A percentile compares a stretch with the other conserved stretches of the same genome.
Conservation (phyloP, 2,329 filamentous ascomycete genomes). For the Drechslerella dactyloides region DNA sequence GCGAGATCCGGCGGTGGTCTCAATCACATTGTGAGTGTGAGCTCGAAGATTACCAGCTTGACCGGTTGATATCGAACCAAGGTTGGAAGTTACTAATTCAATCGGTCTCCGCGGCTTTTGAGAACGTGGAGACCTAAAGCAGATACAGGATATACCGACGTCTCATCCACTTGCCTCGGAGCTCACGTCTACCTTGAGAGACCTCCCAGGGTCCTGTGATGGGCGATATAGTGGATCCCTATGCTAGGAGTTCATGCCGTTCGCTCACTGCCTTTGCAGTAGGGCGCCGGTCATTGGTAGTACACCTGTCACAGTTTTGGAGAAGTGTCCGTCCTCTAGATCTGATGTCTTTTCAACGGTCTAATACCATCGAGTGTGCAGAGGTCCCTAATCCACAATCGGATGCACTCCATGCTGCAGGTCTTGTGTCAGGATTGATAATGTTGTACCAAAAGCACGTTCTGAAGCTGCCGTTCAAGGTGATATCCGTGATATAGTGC, state of each 20-base stretch:
- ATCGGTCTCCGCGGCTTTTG: background rate
- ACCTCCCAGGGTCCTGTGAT: background rate
- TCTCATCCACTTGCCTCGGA: background rate
- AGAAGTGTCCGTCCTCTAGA: too few species aligned
- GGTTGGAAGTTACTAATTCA: background rate
- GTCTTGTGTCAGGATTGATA: background rate
- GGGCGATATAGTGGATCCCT: background rate
- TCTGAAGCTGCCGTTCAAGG: background rate
- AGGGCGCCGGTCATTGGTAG: background rate
- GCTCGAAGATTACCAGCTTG: background rate
- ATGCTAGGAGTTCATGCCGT: background rate
- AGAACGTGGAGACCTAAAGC: background rate
- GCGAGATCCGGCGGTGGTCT: background rate
- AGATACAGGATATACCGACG: background rate
- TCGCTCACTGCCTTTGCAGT: background rate
- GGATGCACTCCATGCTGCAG: too few species aligned
- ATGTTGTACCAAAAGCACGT: too few species aligned
- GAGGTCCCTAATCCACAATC: too few species aligned
- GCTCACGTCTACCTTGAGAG: background rate
- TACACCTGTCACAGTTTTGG: background rate
- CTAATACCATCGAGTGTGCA: too few species aligned
- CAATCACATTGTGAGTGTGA: conserved; percentile 6
- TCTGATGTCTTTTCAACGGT: too few species aligned
- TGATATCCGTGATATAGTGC: background rate
- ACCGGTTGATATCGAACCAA: background rate